Base-by-base conservation (phyloP, 305 asterid species). In the Solanum hybrid region DNA sequence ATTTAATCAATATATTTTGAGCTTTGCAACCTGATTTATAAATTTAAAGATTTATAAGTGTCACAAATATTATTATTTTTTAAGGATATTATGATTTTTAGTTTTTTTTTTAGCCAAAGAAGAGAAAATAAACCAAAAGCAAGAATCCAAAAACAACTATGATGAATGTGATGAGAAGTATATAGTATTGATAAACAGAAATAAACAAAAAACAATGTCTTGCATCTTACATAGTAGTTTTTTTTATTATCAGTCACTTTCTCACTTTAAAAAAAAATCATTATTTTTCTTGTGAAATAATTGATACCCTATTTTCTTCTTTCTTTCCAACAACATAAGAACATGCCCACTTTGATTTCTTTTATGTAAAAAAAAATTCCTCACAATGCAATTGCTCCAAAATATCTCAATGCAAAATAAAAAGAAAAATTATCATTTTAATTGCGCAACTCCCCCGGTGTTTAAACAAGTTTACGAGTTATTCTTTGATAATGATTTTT, bases 241-340 rank as follows among this genome's bases (percentile, higher is more conserved):
- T 91, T 86, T 84, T 89, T 85, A 79, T 89, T 88, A 75, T 91
- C 93, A 56, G 77, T 92, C 93, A 32, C 89, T 35, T 80, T 93
- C 93, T 36, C 40, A 26, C 89, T 85, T 84, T 73, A 16, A 51
- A 51, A 89, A 91, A 89, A 90, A 88, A 88, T 89, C 92, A 93
- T 88, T 79, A 81, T 76, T 73, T 46, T 26, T 77, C 90, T 92
- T 88, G 79, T 71, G 69, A 87, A 40, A 89, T 37, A 9, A 89
- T 88, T 79, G 89, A 86, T 93, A 75, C 93, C 89, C 88, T 92
- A 51, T 85, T 91, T 89, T 29, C 35, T 17, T 77, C 2, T 77
- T 76, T 34, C 29, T 22, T 10, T 26, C 75, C 75, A 31, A 84
- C 29, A 29, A 46, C 85, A 32, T 20, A 31, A 84, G 66, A 31